phyloP scores from a whole-genome alignment of 169 alveolate species.

The Plasmodium blacklocki region DNA sequence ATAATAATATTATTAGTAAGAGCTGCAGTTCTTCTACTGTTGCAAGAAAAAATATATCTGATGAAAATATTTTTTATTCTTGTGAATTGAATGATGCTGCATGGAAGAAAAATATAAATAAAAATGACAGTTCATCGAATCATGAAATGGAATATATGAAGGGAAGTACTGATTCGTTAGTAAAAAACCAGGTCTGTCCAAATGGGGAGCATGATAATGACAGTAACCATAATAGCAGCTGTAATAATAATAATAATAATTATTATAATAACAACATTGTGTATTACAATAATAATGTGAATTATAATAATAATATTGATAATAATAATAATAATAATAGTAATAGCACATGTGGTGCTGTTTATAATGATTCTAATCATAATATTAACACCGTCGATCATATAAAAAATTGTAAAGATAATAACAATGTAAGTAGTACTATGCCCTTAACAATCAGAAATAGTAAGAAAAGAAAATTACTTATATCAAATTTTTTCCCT shows the following conservation, averaged over 20 bases:
- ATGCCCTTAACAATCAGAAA: neutral
- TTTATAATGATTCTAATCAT: neutral
- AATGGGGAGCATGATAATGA: neutral
- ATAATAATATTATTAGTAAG: neutral
- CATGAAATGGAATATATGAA: slow-evolving; percentile 10
- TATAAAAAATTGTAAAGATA: slow-evolving; percentile 1
- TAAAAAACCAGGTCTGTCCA: neutral
- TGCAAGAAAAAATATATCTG: slow-evolving; percentile 16
- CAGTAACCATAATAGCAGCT: neutral
- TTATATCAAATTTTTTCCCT: slow-evolving; percentile 62
- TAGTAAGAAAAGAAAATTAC: neutral
- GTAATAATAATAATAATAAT: too few relatives aligned
- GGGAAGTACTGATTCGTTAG: slow-evolving; percentile 6
- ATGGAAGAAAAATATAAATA: neutral
- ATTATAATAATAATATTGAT: neutral
- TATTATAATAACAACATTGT: too few relatives aligned
- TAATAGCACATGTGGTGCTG: neutral
- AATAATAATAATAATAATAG: neutral
- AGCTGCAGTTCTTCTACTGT: neutral
- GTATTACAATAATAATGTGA: too few relatives aligned
- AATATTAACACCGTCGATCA: neutral
- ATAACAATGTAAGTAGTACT: neutral
- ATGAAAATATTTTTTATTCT: slow-evolving; percentile 22
- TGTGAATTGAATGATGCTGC: slow-evolving; percentile 35
- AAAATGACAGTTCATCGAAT: slow-evolving; percentile 8